Conservation (phyloP, 768 basidiomycete genomes). For the Neoboletus magnificus region DNA sequence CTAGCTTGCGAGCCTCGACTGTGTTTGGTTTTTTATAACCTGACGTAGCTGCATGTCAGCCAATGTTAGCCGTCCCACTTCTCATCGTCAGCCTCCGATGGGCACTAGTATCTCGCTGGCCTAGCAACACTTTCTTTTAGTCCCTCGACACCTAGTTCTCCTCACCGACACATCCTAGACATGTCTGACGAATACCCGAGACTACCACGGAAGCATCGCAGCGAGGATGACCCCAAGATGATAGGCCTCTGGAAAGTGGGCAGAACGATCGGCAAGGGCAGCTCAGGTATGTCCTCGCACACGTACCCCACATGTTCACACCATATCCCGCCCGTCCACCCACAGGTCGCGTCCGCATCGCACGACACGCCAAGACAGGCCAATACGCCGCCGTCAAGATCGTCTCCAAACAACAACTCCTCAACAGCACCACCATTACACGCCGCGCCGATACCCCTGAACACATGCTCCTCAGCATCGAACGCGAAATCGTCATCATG, state of each 20-base stretch:
- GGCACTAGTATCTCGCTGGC: neutral
- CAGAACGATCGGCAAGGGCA: slow-evolving; percentile 77
- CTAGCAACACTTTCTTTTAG: neutral
- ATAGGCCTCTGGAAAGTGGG: slow-evolving; percentile 85
- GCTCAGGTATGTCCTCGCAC: slow-evolving; percentile 54
- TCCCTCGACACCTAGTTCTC: neutral
- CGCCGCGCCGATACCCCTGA: slow-evolving; percentile 72
- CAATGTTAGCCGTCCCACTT: neutral
- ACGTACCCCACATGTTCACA: neutral
- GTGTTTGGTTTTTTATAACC: slow-evolving; percentile 7
- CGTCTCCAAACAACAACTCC: slow-evolving; percentile 68
- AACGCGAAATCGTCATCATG: slow-evolving; percentile 96
- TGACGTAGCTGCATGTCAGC: slow-evolving; percentile 19
- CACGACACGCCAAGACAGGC: slow-evolving; percentile 82
- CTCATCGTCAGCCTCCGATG: slow-evolving; percentile 22
- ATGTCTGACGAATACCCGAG: slow-evolving; percentile 29
- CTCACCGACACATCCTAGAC: slow-evolving; percentile 20
- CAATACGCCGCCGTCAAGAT: slow-evolving; percentile 95
- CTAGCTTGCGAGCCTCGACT: neutral
- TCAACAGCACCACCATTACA: slow-evolving; percentile 52
- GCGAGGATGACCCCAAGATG: slow-evolving; percentile 52
- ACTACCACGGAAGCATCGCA: slow-evolving; percentile 28
- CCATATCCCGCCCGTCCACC: neutral
- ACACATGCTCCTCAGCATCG: slow-evolving; percentile 73
- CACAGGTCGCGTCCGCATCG: slow-evolving; percentile 85